Base-by-base conservation (phyloP, 768 basidiomycete species). In the Xanthoconium purpureum region DNA sequence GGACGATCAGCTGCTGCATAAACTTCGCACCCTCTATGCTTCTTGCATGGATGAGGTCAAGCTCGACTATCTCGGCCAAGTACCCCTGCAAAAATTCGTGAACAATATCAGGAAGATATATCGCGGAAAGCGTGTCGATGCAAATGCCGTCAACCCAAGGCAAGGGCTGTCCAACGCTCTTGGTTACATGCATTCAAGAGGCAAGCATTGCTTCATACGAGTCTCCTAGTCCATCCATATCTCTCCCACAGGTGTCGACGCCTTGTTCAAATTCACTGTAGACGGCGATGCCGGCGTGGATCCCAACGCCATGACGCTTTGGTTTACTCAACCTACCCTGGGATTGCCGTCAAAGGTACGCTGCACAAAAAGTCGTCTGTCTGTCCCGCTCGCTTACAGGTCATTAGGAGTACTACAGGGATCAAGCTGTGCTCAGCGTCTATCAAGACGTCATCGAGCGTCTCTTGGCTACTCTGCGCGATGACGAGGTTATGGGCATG, bases 271-370 rank as follows among this genome's bases (percentile, higher is more conserved):
- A n/a, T 88, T 94, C 61, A 77, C 76, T n/a, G 80, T 95, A 55
- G 93, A 96, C 56, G 94, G 95, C 32, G 95, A 98, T 68, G 81
- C 84, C 24, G 92, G 87, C 9, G 78, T 83, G 6, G 92, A 97
- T 64, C 92, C 95, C 0, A 91, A 94, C 64, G 76, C 79, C 48
- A 93, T 96, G 85, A 80, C 81, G 0, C 77, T 94, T 14, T 94
- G 89, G 89, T 87, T 96, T 64, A 87, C 81, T 61, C 94, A 97
- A 67, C 82, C 89, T 3, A 75, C 73, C 9, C 76, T 96, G 14
- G 91, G 92, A 40, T 84, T 97, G 13, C 94, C 93, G 2, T 85
- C 94, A 15, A 95, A 94, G 81, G 91, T 89, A 50, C 37, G 64
- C 1, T 18, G 7, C 14, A 14, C 14, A 15, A 12, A 33, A 32